These are phyloP conservation scores for Alternaria infectoria DNA, from an alignment of 2,329 filamentous ascomycete genomes.

Conservation along the genomic window DNA sequence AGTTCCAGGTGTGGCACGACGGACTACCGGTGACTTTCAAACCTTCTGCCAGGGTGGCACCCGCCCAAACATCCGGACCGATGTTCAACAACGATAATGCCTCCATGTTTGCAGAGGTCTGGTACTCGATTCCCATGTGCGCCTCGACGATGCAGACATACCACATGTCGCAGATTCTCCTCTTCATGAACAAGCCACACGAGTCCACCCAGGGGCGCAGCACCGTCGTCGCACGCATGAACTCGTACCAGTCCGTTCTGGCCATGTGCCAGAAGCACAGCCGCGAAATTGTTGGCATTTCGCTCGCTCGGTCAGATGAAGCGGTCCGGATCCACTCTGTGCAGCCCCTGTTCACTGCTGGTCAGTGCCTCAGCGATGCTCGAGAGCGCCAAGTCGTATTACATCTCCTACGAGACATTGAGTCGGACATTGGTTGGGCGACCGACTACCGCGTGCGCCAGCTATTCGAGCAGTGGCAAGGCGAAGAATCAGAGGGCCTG, in stretches of 20 bases:
- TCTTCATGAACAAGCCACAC: constrained; percentile 66
- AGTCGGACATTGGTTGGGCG: constrained; percentile 68
- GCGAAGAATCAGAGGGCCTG: constrained; percentile 35
- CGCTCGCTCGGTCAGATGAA: constrained; percentile 61
- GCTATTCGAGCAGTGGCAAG: constrained; percentile 57
- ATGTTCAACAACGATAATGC: constrained; percentile 39
- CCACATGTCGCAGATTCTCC: constrained; percentile 67
- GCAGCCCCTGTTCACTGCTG: constrained; percentile 67
- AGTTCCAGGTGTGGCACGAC: constrained; percentile 65
- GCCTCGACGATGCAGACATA: constrained; percentile 70
- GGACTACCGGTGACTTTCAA: constrained; percentile 66
- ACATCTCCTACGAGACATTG: constrained; percentile 63
- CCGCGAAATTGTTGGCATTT: constrained; percentile 67
- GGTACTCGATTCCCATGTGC: constrained; percentile 69
- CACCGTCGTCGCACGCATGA: constrained; percentile 61
- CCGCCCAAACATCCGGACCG: constrained; percentile 32
- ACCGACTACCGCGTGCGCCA: constrained; percentile 66
- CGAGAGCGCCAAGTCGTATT: constrained; percentile 63
- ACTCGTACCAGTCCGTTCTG: constrained; percentile 63
- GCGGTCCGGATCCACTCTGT: constrained; percentile 64
- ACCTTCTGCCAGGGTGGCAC: constrained; percentile 59
- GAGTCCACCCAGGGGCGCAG: constrained; percentile 61
- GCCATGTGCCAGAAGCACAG: constrained; percentile 63
- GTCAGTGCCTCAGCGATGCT: constrained; percentile 63
- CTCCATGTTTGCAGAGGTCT: constrained; percentile 61